These are phyloP conservation scores for Tolypocladium endophyticum DNA, from an alignment of 2,329 filamentous ascomycete species.

Conservation along the genomic window DNA sequence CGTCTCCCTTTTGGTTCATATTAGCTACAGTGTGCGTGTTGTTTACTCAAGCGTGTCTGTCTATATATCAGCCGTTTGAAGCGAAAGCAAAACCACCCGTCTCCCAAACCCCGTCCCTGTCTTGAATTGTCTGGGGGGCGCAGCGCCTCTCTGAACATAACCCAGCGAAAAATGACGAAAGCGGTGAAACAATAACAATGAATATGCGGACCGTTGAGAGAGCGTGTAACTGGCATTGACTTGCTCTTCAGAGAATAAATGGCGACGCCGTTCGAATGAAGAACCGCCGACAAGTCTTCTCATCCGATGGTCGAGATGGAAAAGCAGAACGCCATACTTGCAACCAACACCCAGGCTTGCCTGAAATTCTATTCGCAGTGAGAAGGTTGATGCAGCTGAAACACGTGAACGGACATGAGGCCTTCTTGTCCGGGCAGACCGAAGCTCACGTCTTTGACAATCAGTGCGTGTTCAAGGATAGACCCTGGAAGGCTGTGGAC, in stretches of 20 bases:
- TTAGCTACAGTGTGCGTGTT: constrained; percentile 25
- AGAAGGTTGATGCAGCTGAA: neutral
- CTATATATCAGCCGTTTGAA: constrained; percentile 24
- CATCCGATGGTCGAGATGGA: neutral
- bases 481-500: constrained; percentile 54
- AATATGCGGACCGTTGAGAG: neutral
- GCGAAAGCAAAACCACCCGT: constrained; percentile 14
- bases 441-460: neutral
- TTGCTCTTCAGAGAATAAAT: neutral
- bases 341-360: neutral
- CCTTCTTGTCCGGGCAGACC: neutral
- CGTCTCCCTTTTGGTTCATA: constrained; percentile 22
- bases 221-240: neutral
- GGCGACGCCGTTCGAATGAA: neutral
- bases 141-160: neutral
- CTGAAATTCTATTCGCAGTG: neutral
- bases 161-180: neutral
- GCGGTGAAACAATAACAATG: constrained; percentile 1
- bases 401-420: neutral
- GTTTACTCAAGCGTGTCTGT: constrained; percentile 15
- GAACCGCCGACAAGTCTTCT: neutral
- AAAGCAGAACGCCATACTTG: neutral
- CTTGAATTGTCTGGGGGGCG: constrained; percentile 1
- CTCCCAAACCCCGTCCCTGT: constrained; percentile 3
- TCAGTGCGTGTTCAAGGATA: constrained; percentile 58